Percentiles rank a stretch among this genome's conserved stretches.
Conservation (phyloP, 2,329 filamentous ascomycete species). For the Aspergillus luchuensis region DNA sequence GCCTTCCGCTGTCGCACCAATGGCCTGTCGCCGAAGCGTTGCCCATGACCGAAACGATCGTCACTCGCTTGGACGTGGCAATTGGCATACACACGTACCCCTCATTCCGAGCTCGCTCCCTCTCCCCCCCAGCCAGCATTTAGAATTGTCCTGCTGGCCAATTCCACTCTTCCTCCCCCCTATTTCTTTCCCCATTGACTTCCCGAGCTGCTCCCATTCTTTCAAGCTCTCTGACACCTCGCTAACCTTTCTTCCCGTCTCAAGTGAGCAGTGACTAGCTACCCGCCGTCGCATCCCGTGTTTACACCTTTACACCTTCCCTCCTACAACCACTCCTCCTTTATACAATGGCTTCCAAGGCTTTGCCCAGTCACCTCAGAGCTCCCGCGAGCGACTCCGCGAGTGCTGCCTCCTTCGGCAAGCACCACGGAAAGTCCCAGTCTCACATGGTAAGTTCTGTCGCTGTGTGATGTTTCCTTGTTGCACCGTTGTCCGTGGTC, state of each 20-base stretch:
- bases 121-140: not conserved
- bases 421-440: constrained; percentile 58
- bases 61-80: constrained; percentile 28
- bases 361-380: constrained; percentile 79
- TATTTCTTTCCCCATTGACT: not conserved
- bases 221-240: constrained; percentile 16
- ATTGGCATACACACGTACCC: constrained; percentile 10
- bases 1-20: constrained; percentile 10
- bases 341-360: constrained; percentile 69
- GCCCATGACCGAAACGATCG: constrained; percentile 35
- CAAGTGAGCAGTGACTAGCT: constrained; percentile 8
- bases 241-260: not conserved
- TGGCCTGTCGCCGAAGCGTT: constrained; percentile 14
- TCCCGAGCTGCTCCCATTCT: not conserved
- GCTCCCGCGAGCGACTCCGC: constrained; percentile 55
- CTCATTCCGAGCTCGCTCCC: not conserved
- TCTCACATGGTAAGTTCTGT: constrained; percentile 55
- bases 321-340: constrained; percentile 6
- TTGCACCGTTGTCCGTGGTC: not conserved
- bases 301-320: constrained; percentile 4
- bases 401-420: constrained; percentile 43
- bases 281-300: constrained; percentile 13
- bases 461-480: not conserved
- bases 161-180: not conserved
- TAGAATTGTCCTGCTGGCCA: not conserved